A percentile compares a stretch with the other conserved stretches of the same genome.
phyloP scores from a whole-genome alignment of 1,284 basidiomycete genomes.

The Anthracocystis walkeri region DNA sequence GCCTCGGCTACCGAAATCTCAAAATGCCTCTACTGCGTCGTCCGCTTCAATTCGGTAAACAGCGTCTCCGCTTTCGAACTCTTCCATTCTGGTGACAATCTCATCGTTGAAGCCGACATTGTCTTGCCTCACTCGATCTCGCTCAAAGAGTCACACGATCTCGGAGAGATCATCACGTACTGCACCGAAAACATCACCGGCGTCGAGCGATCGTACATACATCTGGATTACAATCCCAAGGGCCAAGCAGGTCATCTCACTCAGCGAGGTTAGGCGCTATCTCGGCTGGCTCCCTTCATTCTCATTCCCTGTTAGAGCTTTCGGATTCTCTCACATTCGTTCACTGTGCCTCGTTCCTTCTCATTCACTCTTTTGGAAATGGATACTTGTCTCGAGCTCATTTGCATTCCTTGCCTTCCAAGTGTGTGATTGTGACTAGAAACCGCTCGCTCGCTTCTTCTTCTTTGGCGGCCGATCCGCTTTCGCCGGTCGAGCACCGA shows the following conservation, averaged over 20 bases:
- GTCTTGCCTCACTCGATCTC: conserved; percentile 61
- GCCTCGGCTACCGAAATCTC: conserved; percentile 58
- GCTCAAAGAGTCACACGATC: conserved; percentile 67
- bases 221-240: conserved; percentile 64
- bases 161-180: conserved; percentile 67
- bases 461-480: conserved; percentile 24
- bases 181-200: conserved; percentile 60
- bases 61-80: conserved; percentile 65
- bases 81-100: conserved; percentile 66
- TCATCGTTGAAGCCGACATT: conserved; percentile 66
- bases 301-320: background rate
- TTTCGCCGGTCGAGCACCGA: conserved; percentile 28
- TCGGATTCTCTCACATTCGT: background rate
- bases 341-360: background rate
- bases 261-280: conserved; percentile 42
- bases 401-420: background rate
- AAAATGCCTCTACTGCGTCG: conserved; percentile 63
- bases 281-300: background rate
- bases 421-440: conserved; percentile 12
- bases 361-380: background rate
- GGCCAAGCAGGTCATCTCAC: conserved; percentile 64
- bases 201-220: conserved; percentile 63
- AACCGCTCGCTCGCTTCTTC: conserved; percentile 46
- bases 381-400: background rate
- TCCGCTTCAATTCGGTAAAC: conserved; percentile 64